Evolutionary conservation across 2,329 filamentous ascomycete genomes (phyloP).

Genomic region (Biscogniauxia marginata): DNA sequence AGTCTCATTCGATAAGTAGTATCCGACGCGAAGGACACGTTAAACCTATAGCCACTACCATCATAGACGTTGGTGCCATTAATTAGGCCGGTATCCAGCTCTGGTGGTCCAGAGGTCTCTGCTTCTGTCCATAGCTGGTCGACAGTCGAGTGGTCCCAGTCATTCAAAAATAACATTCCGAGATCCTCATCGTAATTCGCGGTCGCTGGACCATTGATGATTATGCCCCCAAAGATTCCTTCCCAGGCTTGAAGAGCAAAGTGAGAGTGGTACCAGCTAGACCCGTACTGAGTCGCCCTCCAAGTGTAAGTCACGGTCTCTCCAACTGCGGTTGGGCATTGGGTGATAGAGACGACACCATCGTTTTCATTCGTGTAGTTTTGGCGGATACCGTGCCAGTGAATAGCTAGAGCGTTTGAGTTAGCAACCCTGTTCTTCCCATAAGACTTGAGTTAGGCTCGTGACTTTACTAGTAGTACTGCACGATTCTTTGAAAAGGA

Average conservation of each 20-base stretch:
- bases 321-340: constrained; percentile 52
- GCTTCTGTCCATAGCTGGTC: constrained; percentile 36
- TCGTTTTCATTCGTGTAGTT: constrained; percentile 53
- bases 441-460: too few species aligned
- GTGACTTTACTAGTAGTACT: too few species aligned
- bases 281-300: constrained; percentile 53
- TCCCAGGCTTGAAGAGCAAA: constrained; percentile 49
- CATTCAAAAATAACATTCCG: constrained; percentile 56
- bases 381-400: constrained; percentile 64
- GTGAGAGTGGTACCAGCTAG: constrained; percentile 62
- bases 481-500: too few species aligned
- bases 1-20: constrained; percentile 45
- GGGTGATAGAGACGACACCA: constrained; percentile 51
- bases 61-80: constrained; percentile 33
- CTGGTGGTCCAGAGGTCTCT: constrained; percentile 33
- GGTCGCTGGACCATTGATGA: constrained; percentile 60
- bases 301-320: constrained; percentile 56
- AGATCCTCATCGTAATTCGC: constrained; percentile 63
- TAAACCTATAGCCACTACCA: constrained; percentile 16
- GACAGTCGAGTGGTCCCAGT: constrained; percentile 53
- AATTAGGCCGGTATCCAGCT: constrained; percentile 42
- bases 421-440: too few species aligned
- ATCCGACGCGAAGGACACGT: constrained; percentile 36
- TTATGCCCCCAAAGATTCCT: constrained; percentile 58
- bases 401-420: constrained; percentile 38